Conservation (phyloP, 768 basidiomycete genomes). For the Termitomyces sp. region DNA sequence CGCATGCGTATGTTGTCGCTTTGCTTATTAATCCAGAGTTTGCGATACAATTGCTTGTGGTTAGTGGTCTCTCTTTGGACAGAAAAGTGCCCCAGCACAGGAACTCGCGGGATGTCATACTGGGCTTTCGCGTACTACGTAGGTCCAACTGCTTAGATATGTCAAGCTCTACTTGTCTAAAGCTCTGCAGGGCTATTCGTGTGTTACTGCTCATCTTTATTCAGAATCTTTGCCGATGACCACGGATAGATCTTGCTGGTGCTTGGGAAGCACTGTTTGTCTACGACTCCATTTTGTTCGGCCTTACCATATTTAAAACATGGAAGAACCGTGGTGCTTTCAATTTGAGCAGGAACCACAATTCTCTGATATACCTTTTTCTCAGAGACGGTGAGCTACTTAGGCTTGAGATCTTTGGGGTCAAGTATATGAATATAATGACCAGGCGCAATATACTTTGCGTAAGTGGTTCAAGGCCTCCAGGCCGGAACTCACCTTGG, state of each 20-base stretch:
- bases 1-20: conserved; percentile 28
- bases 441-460: conserved; percentile 50
- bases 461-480: conserved; percentile 27
- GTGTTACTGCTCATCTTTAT: background rate
- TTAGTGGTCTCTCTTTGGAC: conserved; percentile 40
- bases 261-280: conserved; percentile 49
- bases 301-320: conserved; percentile 40
- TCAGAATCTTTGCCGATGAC: background rate
- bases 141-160: conserved; percentile 5
- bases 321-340: conserved; percentile 26
- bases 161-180: background rate
- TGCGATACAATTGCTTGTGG: background rate
- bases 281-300: conserved; percentile 42
- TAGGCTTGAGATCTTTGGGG: background rate
- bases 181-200: conserved; percentile 13
- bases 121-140: conserved; percentile 24
- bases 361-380: conserved; percentile 34
- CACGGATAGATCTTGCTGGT: conserved; percentile 22
- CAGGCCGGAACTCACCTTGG: background rate
- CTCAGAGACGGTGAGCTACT: conserved; percentile 40
- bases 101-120: conserved; percentile 28
- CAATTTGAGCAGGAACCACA: conserved; percentile 13
- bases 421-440: background rate
- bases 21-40: background rate
- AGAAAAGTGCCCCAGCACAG: conserved; percentile 21